Evolutionary conservation across 192 early-diverging fungal genomes (phyloP).

Genomic region (Mycoemilia scoparia): DNA sequence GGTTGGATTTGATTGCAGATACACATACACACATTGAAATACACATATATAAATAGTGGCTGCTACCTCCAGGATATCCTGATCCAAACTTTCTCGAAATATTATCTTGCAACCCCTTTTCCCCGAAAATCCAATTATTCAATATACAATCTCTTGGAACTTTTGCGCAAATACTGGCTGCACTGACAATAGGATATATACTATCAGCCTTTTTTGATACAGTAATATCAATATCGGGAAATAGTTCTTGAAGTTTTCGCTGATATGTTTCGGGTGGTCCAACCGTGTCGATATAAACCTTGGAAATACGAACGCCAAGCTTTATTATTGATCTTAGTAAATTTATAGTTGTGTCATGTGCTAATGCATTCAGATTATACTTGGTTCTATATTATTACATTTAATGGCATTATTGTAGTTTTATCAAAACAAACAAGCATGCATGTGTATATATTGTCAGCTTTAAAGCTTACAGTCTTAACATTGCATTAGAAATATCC

Average conservation of each 20-base stretch:
- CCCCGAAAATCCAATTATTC: constrained; percentile 22
- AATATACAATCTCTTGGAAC: constrained; percentile 32
- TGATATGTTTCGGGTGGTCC: constrained; percentile 81
- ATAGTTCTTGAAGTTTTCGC: constrained; percentile 46
- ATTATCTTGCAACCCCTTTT: constrained; percentile 11
- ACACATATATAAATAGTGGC: neutral
- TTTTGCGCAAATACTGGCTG: constrained; percentile 93
- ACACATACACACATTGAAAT: neutral
- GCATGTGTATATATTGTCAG: too few relatives aligned
- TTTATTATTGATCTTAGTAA: constrained; percentile 50
- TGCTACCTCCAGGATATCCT: constrained; percentile 70
- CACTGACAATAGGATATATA: constrained; percentile 83
- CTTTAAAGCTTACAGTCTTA: too few relatives aligned
- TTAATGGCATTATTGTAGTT: too few relatives aligned
- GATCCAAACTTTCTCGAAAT: constrained; percentile 56
- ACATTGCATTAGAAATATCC: constrained; percentile 86
- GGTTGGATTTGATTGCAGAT: neutral
- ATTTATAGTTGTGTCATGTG: constrained; percentile 83
- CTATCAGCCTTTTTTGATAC: constrained; percentile 92
- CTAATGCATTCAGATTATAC: constrained; percentile 81
- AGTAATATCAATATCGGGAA: constrained; percentile 60
- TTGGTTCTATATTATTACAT: constrained; percentile 51
- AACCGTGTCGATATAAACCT: constrained; percentile 91
- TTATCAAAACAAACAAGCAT: too few relatives aligned
- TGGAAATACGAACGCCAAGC: constrained; percentile 39